phyloP scores from a whole-genome alignment of 2,329 filamentous ascomycete species.

The Chaetomium olivaceum region DNA sequence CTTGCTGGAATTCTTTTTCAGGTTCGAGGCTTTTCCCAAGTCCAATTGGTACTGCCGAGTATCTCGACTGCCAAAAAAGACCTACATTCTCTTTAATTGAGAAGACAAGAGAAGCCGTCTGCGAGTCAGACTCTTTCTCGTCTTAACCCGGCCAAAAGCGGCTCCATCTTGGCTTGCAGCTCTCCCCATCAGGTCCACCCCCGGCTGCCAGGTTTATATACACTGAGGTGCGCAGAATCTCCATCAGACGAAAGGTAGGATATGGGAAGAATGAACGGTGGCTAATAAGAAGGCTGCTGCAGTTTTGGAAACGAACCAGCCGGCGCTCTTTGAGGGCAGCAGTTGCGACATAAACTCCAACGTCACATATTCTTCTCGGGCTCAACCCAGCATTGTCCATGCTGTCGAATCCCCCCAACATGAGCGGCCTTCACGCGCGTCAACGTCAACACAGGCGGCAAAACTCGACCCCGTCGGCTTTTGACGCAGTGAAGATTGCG shows the following conservation, averaged over 20 bases:
- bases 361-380: conserved; percentile 32
- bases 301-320: conserved; percentile 39
- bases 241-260: not conserved
- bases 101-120: not conserved
- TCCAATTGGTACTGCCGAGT: not conserved
- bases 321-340: conserved; percentile 51
- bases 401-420: conserved; percentile 49
- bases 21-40: conserved; percentile 9
- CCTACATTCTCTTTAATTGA: not conserved
- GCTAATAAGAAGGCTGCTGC: conserved; percentile 9
- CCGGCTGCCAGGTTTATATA: conserved; percentile 82
- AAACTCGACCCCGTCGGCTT: conserved; percentile 78
- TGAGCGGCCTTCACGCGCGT: conserved; percentile 71
- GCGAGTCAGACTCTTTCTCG: not conserved
- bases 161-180: not conserved
- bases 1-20: conserved; percentile 22
- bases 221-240: conserved; percentile 62
- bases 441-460: conserved; percentile 81
- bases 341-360: conserved; percentile 40
- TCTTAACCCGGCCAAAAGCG: not conserved
- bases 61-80: not conserved
- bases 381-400: conserved; percentile 36
- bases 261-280: not conserved
- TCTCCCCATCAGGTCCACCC: conserved; percentile 35
- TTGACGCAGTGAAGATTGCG: conserved; percentile 71